Conservation (phyloP, 495 filamentous ascomycete genomes). For the Neurospora sp. region DNA sequence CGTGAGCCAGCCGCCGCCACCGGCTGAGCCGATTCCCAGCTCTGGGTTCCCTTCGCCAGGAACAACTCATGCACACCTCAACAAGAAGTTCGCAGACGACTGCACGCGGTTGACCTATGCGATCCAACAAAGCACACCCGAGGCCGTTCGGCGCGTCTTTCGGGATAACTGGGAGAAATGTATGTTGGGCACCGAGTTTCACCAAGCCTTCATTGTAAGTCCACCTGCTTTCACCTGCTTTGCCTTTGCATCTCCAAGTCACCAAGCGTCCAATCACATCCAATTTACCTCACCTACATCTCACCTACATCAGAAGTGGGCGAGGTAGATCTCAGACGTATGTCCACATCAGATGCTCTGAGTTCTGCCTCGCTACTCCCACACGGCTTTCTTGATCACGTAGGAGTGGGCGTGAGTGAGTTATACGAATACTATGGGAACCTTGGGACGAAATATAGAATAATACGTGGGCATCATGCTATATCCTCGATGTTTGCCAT, state of each 20-base stretch:
- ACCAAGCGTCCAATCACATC: neutral
- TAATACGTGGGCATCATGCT: too few species aligned
- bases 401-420: neutral
- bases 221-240: neutral
- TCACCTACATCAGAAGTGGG: neutral
- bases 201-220: conserved; percentile 41
- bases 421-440: too few species aligned
- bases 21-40: neutral
- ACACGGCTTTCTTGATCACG: neutral
- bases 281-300: neutral
- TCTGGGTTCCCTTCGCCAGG: conserved; percentile 32
- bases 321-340: neutral
- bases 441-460: neutral
- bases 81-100: conserved; percentile 32
- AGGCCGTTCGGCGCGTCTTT: conserved; percentile 33
- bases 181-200: conserved; percentile 41
- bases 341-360: neutral
- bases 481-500: neutral
- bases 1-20: conserved; percentile 7
- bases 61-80: conserved; percentile 24
- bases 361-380: neutral
- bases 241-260: neutral
- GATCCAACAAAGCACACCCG: conserved; percentile 30
- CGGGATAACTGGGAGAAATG: conserved; percentile 41
- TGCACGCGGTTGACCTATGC: conserved; percentile 31